A percentile compares a stretch with the other conserved stretches of the same genome.
These are phyloP conservation scores for Cercospora nicotianae DNA, from an alignment of 2,329 filamentous ascomycete species.

Conservation along the genomic window DNA sequence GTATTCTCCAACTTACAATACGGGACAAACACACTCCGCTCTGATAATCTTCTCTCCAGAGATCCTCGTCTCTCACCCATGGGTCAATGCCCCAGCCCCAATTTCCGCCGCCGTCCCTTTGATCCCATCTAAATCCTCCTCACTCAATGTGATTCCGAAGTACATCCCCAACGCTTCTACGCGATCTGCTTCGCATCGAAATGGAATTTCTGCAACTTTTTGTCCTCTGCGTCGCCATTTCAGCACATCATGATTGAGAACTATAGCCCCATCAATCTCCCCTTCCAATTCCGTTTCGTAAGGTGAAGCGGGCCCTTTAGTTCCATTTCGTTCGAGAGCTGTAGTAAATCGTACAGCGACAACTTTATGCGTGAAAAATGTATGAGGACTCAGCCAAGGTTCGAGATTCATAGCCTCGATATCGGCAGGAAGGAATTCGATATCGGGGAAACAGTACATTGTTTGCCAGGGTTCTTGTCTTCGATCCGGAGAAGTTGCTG, in stretches of 20 bases:
- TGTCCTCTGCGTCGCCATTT: slow-evolving; percentile 38
- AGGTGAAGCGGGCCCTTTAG: slow-evolving; percentile 21
- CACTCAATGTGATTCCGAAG: slow-evolving; percentile 47
- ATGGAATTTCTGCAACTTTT: slow-evolving; percentile 42
- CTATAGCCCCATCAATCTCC: slow-evolving; percentile 32
- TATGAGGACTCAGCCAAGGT: slow-evolving; percentile 51
- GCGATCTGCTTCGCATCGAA: slow-evolving; percentile 46
- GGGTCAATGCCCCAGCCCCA: slow-evolving; percentile 17
- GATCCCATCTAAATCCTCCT: slow-evolving; percentile 44
- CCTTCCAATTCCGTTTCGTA: slow-evolving; percentile 21
- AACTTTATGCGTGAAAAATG: slow-evolving; percentile 57
- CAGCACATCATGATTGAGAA: slow-evolving; percentile 30
- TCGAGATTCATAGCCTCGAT: slow-evolving; percentile 61
- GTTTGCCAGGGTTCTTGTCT: slow-evolving; percentile 55
- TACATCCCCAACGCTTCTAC: slow-evolving; percentile 46
- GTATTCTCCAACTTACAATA: too few relatives aligned
- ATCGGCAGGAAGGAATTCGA: slow-evolving; percentile 62
- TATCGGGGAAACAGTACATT: slow-evolving; percentile 65
- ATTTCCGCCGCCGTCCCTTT: slow-evolving; percentile 27
- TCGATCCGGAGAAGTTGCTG: slow-evolving; percentile 12
- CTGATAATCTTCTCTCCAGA: too few relatives aligned
- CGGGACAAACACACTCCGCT: too few relatives aligned
- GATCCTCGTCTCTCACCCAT: not conserved
- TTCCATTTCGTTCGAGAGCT: slow-evolving; percentile 18
- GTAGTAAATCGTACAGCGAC: slow-evolving; percentile 47